These are phyloP conservation scores for Suhomyces xylopsoci DNA, from an alignment of 805 yeast species.

Conservation along the genomic window DNA sequence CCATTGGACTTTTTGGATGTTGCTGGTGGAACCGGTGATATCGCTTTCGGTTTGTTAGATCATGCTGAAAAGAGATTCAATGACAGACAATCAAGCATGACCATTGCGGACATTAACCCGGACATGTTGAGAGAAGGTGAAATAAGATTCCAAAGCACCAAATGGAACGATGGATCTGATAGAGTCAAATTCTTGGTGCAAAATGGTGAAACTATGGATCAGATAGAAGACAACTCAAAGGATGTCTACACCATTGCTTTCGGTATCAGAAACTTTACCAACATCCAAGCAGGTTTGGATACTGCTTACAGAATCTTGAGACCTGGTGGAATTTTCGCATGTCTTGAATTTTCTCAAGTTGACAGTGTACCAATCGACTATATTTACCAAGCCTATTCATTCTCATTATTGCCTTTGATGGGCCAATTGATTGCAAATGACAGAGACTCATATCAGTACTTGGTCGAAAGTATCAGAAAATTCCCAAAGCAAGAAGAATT, in stretches of 20 bases:
- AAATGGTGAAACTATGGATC: constrained; percentile 87
- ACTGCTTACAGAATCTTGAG: constrained; percentile 95
- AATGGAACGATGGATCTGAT: constrained; percentile 55
- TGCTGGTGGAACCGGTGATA: constrained; percentile 99
- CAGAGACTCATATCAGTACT: constrained; percentile 91
- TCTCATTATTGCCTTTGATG: constrained; percentile 83
- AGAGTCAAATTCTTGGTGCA: constrained; percentile 83
- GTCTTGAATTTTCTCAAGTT: constrained; percentile 92
- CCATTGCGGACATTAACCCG: constrained; percentile 90
- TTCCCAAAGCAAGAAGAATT: constrained; percentile 93
- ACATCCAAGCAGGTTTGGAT: constrained; percentile 87
- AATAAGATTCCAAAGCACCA: constrained; percentile 59
- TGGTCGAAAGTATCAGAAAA: constrained; percentile 88
- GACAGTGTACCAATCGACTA: constrained; percentile 72
- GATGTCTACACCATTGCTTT: constrained; percentile 96
- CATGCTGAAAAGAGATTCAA: constrained; percentile 80
- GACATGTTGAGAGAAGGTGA: constrained; percentile 96
- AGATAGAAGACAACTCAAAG: constrained; percentile 80
- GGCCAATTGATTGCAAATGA: constrained; percentile 96
- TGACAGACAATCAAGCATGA: constrained; percentile 77
- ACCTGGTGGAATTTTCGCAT: constrained; percentile 97
- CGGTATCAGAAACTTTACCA: constrained; percentile 95
- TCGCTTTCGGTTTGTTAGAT: constrained; percentile 90
- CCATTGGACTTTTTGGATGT: constrained; percentile 91
- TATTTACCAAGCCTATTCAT: constrained; percentile 84